Percentiles rank a stretch among this genome's conserved stretches.
Evolutionary conservation across 352 stramenopile genomes (phyloP).

Genomic region (Phytophthora sp.): DNA sequence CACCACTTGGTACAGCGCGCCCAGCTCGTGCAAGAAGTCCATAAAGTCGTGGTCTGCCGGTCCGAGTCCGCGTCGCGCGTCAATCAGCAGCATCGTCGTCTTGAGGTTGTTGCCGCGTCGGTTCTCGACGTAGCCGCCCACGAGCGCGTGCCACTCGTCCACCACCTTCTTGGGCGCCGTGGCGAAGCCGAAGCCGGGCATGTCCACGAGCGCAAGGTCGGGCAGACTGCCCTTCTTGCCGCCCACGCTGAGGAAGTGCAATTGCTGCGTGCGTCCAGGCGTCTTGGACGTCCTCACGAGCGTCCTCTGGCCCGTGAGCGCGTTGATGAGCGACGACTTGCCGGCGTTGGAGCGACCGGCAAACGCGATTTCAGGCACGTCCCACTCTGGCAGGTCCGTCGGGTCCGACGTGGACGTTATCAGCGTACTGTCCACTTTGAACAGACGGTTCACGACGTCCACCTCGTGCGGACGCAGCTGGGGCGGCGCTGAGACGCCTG

Average conservation of each 20-base stretch:
- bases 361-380: constrained; percentile 84
- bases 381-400: constrained; percentile 69
- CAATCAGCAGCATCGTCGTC: constrained; percentile 77
- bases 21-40: constrained; percentile 84
- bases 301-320: constrained; percentile 65
- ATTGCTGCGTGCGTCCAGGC: constrained; percentile 81
- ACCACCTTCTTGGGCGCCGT: constrained; percentile 74
- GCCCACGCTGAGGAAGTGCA: constrained; percentile 85
- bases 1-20: constrained; percentile 87
- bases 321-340: constrained; percentile 91
- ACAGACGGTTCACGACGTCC: constrained; percentile 62
- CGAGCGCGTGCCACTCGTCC: constrained; percentile 79
- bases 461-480: constrained; percentile 69
- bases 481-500: constrained; percentile 54
- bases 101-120: constrained; percentile 78
- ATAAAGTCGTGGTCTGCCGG: constrained; percentile 89
- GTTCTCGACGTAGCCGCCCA: constrained; percentile 79
- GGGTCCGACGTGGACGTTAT: constrained; percentile 69
- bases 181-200: constrained; percentile 89
- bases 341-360: constrained; percentile 89
- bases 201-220: constrained; percentile 78
- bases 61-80: constrained; percentile 78
- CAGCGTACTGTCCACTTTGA: constrained; percentile 60
- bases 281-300: constrained; percentile 87
- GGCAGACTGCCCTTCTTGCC: constrained; percentile 75